Evolutionary conservation across 139 green algal genomes (phyloP).

Genomic region (Chlorella vulgaris): DNA sequence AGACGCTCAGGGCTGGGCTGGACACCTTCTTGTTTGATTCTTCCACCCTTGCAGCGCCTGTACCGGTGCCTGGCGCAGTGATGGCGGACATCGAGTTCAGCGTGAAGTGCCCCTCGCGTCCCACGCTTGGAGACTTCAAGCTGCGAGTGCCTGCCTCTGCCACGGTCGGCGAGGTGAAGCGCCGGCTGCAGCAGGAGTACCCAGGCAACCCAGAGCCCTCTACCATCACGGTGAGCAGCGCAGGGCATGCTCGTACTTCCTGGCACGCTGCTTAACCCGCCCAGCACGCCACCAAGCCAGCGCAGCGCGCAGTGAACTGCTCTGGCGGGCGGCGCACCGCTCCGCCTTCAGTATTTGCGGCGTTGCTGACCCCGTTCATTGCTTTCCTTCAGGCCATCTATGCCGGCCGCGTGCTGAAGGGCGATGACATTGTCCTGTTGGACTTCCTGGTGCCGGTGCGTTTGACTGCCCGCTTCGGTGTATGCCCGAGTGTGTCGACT

Average conservation of each 20-base stretch:
- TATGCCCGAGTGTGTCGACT: background rate
- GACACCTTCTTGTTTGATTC: too few species aligned
- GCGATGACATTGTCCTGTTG: constrained; percentile 37
- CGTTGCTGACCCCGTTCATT: too few species aligned
- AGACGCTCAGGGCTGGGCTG: too few species aligned
- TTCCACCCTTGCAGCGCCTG: too few species aligned
- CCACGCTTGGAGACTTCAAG: background rate
- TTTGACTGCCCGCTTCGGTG: background rate
- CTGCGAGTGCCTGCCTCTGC: background rate
- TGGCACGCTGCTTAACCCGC: too few species aligned
- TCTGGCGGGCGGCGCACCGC: background rate
- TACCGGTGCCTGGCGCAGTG: background rate
- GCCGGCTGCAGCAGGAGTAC: constrained; percentile 22
- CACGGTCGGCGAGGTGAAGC: constrained; percentile 41
- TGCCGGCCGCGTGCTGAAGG: constrained; percentile 67
- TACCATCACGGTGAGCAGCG: constrained; percentile 40
- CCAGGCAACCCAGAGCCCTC: constrained; percentile 31
- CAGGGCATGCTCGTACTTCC: too few species aligned
- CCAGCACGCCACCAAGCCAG: too few species aligned
- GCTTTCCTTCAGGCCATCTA: constrained; percentile 77
- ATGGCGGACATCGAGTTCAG: background rate
- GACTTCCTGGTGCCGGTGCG: constrained; percentile 35
- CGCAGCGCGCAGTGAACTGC: too few species aligned
- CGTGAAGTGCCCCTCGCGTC: constrained; percentile 11
- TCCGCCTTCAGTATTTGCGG: background rate